Conservation (phyloP, 2,329 filamentous ascomycete genomes). For the Calonectria pauciramosa region DNA sequence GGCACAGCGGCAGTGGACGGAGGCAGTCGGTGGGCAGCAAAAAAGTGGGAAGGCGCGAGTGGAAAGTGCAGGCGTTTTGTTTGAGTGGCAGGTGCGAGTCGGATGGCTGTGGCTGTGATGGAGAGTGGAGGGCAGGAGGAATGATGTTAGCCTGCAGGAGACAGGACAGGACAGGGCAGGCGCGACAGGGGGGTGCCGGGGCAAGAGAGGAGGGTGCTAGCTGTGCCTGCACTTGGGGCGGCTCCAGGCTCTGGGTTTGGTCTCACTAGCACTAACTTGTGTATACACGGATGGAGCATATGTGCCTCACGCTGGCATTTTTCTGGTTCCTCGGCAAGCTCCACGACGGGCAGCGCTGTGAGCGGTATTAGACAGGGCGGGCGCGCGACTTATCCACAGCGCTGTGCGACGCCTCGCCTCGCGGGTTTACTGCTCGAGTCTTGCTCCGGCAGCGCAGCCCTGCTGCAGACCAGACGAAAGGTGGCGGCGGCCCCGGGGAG, state of each 20-base stretch:
- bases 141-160: slow-evolving; percentile 23
- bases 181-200: slow-evolving; percentile 6
- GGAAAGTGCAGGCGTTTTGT: slow-evolving; percentile 14
- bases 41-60: slow-evolving; percentile 18
- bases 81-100: slow-evolving; percentile 8
- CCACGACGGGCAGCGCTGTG: background rate
- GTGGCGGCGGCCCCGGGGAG: slow-evolving; percentile 34
- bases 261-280: background rate
- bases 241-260: background rate
- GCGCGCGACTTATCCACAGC: too few species aligned
- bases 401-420: background rate
- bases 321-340: background rate
- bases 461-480: slow-evolving; percentile 10
- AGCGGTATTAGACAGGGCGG: background rate
- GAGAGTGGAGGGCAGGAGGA: slow-evolving; percentile 9
- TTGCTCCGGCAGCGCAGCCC: background rate
- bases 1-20: slow-evolving; percentile 2
- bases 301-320: background rate
- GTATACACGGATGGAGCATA: background rate
- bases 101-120: slow-evolving; percentile 9
- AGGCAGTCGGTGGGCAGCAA: background rate
- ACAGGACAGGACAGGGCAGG: slow-evolving; percentile 14
- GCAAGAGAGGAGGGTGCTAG: background rate
- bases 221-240: background rate
- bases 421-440: background rate